Percentiles rank a stretch among this genome's conserved stretches.
Evolutionary conservation across 805 yeast species (phyloP).

Genomic region (Yarrowia keelungensis): DNA sequence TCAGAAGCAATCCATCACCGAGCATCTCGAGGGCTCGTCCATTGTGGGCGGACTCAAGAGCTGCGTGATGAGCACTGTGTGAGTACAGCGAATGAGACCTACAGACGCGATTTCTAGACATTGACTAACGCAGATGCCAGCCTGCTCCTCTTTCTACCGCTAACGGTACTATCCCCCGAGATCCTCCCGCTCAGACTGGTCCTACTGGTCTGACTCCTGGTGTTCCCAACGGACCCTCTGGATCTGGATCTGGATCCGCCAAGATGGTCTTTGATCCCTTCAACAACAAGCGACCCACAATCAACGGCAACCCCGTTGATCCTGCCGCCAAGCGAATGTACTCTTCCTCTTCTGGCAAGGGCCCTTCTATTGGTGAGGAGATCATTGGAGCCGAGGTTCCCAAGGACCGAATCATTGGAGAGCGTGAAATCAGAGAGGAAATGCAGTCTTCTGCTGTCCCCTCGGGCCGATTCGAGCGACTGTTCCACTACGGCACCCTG

Average conservation of each 20-base stretch:
- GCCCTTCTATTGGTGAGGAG: conserved; percentile 22
- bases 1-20: conserved; percentile 28
- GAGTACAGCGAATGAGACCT: background rate
- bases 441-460: conserved; percentile 79
- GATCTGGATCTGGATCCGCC: conserved; percentile 17
- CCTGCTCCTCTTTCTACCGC: conserved; percentile 32
- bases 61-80: conserved; percentile 15
- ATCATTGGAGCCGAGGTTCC: conserved; percentile 24
- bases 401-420: conserved; percentile 31
- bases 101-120: too few relatives aligned
- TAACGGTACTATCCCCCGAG: conserved; percentile 20
- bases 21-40: conserved; percentile 34
- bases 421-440: conserved; percentile 46
- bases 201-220: conserved; percentile 28
- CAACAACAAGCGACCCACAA: conserved; percentile 31
- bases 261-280: conserved; percentile 23
- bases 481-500: conserved; percentile 89
- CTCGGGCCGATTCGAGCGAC: conserved; percentile 80
- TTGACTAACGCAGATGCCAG: conserved; percentile 9
- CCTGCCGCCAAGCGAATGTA: conserved; percentile 32
- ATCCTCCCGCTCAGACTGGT: conserved; percentile 21
- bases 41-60: conserved; percentile 36
- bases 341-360: conserved; percentile 20
- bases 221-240: conserved; percentile 16
- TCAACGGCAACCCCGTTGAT: conserved; percentile 11